Conservation (phyloP, 345 rosid genomes). For the Moringa oleifera region DNA sequence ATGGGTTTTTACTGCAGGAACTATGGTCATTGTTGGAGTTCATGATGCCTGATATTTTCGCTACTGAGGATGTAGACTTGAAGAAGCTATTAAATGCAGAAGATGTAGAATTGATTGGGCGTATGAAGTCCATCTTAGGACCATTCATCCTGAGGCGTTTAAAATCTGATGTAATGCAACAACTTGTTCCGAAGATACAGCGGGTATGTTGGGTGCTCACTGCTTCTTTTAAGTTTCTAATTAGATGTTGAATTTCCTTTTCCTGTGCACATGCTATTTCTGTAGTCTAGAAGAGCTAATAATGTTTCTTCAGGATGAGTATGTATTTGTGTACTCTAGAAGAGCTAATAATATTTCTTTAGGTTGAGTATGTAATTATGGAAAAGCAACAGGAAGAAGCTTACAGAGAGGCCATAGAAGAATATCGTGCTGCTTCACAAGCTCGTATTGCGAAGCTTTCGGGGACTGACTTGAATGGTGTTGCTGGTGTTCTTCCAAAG, state of each 20-base stretch:
- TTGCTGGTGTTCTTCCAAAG: slow-evolving; percentile 58
- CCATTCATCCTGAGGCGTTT: slow-evolving; percentile 95
- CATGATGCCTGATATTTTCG: slow-evolving; percentile 95
- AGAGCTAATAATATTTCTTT: slow-evolving; percentile 1
- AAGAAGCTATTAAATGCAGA: slow-evolving; percentile 82
- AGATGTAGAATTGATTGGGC: slow-evolving; percentile 70
- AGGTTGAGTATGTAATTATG: slow-evolving; percentile 93
- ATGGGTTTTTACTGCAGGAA: slow-evolving; percentile 50
- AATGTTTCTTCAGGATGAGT: slow-evolving; percentile 10
- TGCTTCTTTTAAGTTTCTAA: neutral
- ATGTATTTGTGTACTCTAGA: no score
- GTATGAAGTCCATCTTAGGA: slow-evolving; percentile 92
- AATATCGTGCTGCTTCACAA: slow-evolving; percentile 72
- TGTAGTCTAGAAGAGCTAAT: slow-evolving; percentile 7
- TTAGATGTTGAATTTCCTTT: neutral
- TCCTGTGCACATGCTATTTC: neutral
- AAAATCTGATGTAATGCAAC: slow-evolving; percentile 97
- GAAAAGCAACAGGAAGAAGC: slow-evolving; percentile 69
- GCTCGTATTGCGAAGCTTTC: slow-evolving; percentile 62
- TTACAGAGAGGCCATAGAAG: slow-evolving; percentile 87
- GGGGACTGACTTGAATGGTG: slow-evolving; percentile 32
- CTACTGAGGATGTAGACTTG: slow-evolving; percentile 85
- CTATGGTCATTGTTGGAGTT: slow-evolving; percentile 94
- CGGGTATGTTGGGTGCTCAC: slow-evolving; percentile 39
- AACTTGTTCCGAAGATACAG: slow-evolving; percentile 90